Evolutionary conservation across 2,329 filamentous ascomycete genomes (phyloP).

Genomic region (Stagonosporopsis tanaceti): DNA sequence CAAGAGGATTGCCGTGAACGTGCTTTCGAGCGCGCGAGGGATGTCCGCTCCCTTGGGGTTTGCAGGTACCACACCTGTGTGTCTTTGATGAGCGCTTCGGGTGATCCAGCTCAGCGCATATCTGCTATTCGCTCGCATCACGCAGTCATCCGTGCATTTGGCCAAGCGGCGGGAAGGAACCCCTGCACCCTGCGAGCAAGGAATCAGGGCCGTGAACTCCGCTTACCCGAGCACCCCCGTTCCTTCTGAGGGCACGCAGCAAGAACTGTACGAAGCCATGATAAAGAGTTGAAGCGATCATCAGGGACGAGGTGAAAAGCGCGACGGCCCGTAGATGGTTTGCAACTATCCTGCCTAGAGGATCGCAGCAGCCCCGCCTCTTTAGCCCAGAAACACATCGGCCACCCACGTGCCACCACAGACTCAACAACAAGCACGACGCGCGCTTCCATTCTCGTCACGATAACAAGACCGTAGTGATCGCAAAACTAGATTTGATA

Average conservation of each 20-base stretch:
- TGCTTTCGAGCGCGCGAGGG: conserved; percentile 26
- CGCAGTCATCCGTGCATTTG: not conserved
- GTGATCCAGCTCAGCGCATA: not conserved
- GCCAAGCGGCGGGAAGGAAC: conserved; percentile 2
- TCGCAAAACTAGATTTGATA: not conserved
- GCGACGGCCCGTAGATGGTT: conserved; percentile 7
- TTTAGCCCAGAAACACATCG: not conserved
- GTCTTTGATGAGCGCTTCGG: too few species aligned
- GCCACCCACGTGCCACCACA: not conserved
- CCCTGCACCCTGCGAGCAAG: not conserved
- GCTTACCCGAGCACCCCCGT: not conserved
- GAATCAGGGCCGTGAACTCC: not conserved
- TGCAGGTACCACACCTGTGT: not conserved
- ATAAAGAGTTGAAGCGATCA: not conserved
- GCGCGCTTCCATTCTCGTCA: not conserved
- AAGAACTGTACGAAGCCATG: not conserved
- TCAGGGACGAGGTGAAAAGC: not conserved
- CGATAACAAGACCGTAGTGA: not conserved
- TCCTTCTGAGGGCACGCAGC: not conserved
- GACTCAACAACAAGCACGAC: not conserved
- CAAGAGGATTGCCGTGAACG: conserved; percentile 24
- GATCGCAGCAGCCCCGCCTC: not conserved
- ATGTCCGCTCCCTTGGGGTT: conserved; percentile 23
- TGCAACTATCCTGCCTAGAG: not conserved
- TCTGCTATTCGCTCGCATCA: not conserved